Base-by-base conservation (phyloP, 371 early-diverging fungal species). In the Mortierella sp. region DNA sequence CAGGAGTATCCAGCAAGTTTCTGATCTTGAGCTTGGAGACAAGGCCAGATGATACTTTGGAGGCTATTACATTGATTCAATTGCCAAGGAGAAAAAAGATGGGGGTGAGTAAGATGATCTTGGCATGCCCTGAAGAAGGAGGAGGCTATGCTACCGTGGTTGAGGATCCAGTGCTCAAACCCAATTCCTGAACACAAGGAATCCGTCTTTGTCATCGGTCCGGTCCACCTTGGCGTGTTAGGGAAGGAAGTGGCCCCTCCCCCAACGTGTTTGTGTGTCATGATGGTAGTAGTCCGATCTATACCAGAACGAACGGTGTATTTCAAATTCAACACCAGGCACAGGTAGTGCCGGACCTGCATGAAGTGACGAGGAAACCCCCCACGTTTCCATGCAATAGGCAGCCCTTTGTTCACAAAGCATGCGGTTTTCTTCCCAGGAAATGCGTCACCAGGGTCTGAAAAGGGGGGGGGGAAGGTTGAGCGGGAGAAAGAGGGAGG, bases 11-110 rank as follows among this genome's bases (percentile, higher is more conserved):
- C 57, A 72, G 71, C 61, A 79, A 45, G 43, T 80, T 81, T 27
- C 77, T 85, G 45, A 83, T 59, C 49, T 79, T 78, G 59, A 82
- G 78, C 47, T 79, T 78, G 19, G 67, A 74, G 3, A 74, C 76
- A 17, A 68, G 37, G 1, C 76, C 76, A 13, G 76, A 68, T 1
- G 76, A 74, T 12, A 68, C 61, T 39, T 64, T 74, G 19, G 76
- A 74, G 14, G 76, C 76, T 74, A 53, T 7, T 41, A 56, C 13
- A 50, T 10, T 8, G 19, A n/a, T 39, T n/a, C n/a, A n/a, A n/a
- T n/a, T n/a, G n/a, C n/a, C n/a, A n/a, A n/a, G n/a, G n/a, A 25
- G 9, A 31, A 22, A 34, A 37, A 46, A 24, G 50, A 40, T 9
- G 27, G 17, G 50, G 34, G 39, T 16, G 27, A 0, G 27, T 22